A percentile compares a stretch with the other conserved stretches of the same genome.
phyloP scores from a whole-genome alignment of 78 protist species.

The Cyanophora paradoxa region DNA sequence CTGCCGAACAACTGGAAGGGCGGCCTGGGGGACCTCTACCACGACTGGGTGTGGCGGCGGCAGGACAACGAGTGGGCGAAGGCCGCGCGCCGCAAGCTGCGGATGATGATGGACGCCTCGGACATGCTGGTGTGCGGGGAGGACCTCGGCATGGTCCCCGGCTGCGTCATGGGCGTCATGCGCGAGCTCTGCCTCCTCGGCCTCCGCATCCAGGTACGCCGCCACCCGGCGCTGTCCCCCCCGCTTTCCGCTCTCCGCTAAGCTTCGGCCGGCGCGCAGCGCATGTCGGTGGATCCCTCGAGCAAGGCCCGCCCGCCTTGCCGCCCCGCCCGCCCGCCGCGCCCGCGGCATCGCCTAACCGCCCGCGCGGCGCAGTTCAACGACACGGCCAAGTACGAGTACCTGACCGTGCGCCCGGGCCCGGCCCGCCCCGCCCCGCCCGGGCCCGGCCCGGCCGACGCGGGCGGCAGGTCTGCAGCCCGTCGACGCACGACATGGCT shows the following conservation, averaged over 20 bases:
- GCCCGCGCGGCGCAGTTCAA: too few relatives aligned
- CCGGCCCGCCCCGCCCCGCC: too few relatives aligned
- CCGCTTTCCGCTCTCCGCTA: too few relatives aligned
- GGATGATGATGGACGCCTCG: constrained; percentile 21
- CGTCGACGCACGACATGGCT: constrained; percentile 64
- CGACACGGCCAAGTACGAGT: constrained; percentile 30
- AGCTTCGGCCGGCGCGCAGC: too few relatives aligned
- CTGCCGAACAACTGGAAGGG: constrained; percentile 35
- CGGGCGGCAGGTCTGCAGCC: too few relatives aligned
- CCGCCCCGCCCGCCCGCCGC: too few relatives aligned
- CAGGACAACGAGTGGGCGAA: constrained; percentile 60
- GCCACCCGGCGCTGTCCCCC: too few relatives aligned
- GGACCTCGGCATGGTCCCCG: constrained; percentile 71
- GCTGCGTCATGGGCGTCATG: constrained; percentile 50
- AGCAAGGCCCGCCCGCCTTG: too few relatives aligned
- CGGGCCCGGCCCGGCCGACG: too few relatives aligned
- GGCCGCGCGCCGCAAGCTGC: constrained; percentile 41
- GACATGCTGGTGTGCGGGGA: constrained; percentile 76
- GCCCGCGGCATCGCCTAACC: too few relatives aligned
- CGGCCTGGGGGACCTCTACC: constrained; percentile 34
- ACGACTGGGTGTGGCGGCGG: constrained; percentile 37
- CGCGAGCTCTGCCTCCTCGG: constrained; percentile 33
- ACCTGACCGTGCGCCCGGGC: too few relatives aligned
- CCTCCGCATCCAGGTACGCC: constrained; percentile 16
- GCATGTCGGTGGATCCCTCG: too few relatives aligned